Conservation (phyloP, 768 basidiomycete genomes). For the Galerina sulciceps region DNA sequence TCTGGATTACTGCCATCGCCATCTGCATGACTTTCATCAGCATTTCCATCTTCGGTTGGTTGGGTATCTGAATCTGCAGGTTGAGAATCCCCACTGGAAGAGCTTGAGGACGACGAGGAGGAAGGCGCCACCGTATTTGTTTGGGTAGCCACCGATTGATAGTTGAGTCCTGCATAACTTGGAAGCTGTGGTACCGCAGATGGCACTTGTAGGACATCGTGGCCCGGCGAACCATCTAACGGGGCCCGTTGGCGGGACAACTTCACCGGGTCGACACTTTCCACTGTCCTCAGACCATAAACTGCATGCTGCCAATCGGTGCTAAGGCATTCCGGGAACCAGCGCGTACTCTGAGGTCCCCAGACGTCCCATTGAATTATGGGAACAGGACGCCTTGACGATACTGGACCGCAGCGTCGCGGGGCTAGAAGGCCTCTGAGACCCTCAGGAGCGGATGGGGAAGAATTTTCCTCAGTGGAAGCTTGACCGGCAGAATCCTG, state of each 20-base stretch:
- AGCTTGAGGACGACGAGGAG: neutral
- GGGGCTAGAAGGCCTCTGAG: neutral
- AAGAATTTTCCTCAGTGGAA: neutral
- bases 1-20: slow-evolving; percentile 3
- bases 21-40: slow-evolving; percentile 3
- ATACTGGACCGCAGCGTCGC: neutral
- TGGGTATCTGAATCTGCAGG: neutral
- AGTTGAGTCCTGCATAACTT: neutral
- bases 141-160: neutral
- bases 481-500: neutral
- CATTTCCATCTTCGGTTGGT: neutral
- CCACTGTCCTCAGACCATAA: slow-evolving; percentile 54
- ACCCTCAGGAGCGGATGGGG: neutral
- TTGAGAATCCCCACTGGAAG: neutral
- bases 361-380: slow-evolving; percentile 51
- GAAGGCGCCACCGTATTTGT: neutral
- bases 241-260: neutral
- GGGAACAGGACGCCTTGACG: neutral
- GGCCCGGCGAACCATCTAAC: neutral
- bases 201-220: neutral
- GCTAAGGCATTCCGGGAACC: slow-evolving; percentile 54
- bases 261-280: slow-evolving; percentile 34
- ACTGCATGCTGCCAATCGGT: slow-evolving; percentile 62
- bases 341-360: slow-evolving; percentile 56
- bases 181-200: neutral